Base-by-base conservation (phyloP, 1,284 basidiomycete genomes). In the Sporisorium scitamineum region DNA sequence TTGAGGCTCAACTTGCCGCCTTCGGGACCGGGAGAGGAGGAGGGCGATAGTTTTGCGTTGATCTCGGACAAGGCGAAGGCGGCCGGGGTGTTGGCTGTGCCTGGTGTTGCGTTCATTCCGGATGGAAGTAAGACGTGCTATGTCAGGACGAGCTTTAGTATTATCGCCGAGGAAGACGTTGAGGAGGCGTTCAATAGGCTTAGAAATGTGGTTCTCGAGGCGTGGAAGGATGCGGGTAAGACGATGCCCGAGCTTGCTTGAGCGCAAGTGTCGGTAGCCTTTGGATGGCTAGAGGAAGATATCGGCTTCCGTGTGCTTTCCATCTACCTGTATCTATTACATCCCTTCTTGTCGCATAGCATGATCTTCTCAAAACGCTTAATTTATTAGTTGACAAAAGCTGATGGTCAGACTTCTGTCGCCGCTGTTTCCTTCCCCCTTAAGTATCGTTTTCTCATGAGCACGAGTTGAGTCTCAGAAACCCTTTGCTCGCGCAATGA, bases 21-120 rank as follows among this genome's bases (percentile, higher is more conserved):
- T 11, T 59, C 67, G 0, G 71, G 50, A 3, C 42, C 29, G 8
- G 65, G 57, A 2, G 70, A 70, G 60, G 51, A 65, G 4, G 80
- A 83, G 52, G 90, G 89, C 18, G 94, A 97, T 85, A 93, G 92
- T 3, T 90, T 90, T 78, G 86, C 88, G n/a, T 82, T 97, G 53
- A 93, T 97, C 79, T 88, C 89, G 58, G 91, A 90, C 16, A 91
- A 91, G 77, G 94, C 94, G 2, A 88, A 93, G 54, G 90, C 90
- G 61, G 90, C 90, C 55, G 94, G 94, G 24, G 93, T 98, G 3
- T 89, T 98, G 22, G 94, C 93, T 11, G 89, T 97, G 6, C 95
- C 95, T 0, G 87, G 87, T 26, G 72, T 76, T 0, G 94, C 94
- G 0, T 86, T 86, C 63, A 81, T 86, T 68, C 79, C 81, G 2